Evolutionary conservation across 1,139 yeast genomes (phyloP).

Genomic region (Chernovozyma aurita): DNA sequence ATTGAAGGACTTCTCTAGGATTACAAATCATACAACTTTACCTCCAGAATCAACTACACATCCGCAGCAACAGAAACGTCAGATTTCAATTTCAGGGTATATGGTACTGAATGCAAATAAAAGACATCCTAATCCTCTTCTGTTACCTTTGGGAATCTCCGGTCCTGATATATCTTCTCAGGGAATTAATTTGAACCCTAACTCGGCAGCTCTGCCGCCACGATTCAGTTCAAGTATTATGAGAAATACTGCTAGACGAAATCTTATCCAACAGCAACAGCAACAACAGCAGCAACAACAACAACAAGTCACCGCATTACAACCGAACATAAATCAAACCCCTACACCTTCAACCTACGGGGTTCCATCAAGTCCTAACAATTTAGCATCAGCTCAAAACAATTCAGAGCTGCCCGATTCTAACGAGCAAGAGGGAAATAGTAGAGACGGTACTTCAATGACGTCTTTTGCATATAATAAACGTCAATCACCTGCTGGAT

Average conservation of each 20-base stretch:
- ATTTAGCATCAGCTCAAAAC: constrained; percentile 25
- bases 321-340: constrained; percentile 17
- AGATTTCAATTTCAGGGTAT: constrained; percentile 35
- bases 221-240: constrained; percentile 3
- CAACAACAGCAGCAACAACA: constrained; percentile 9
- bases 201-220: constrained; percentile 7
- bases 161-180: constrained; percentile 1
- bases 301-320: background rate
- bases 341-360: constrained; percentile 44
- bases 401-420: constrained; percentile 43
- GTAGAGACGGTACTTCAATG: constrained; percentile 8
- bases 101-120: constrained; percentile 32
- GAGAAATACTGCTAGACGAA: constrained; percentile 8
- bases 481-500: constrained; percentile 3
- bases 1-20: constrained; percentile 3
- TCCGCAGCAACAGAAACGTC: constrained; percentile 34
- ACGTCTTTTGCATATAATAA: constrained; percentile 8
- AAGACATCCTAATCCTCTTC: constrained; percentile 26
- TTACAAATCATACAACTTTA: background rate
- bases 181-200: background rate
- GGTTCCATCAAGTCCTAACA: constrained; percentile 39
- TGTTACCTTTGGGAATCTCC: constrained; percentile 13
- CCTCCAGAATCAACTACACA: constrained; percentile 3
- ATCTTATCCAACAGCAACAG: constrained; percentile 11
- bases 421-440: constrained; percentile 12